Evolutionary conservation across 75 land plant species (phyloP).

Genomic region (Isoetes taiwanensis): DNA sequence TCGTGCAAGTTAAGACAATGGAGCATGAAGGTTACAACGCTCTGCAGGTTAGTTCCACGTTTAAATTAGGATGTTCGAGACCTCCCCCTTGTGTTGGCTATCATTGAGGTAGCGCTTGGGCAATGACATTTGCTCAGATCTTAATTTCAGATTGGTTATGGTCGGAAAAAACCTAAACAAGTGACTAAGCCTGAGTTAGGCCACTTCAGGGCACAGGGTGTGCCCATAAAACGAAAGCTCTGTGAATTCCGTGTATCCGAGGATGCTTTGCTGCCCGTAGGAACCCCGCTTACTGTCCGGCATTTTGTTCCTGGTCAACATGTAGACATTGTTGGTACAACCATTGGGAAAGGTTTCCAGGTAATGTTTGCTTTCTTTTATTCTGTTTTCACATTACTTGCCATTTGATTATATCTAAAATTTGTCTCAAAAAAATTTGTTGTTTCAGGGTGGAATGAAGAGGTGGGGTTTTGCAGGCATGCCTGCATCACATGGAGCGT

Average conservation of each 20-base stretch:
- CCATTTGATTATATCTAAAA: not conserved
- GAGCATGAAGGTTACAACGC: conserved; percentile 75
- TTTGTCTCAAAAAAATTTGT: too few relatives aligned
- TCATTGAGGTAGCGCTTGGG: not conserved
- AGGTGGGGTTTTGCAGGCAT: conserved; percentile 67
- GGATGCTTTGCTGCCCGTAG: conserved; percentile 86
- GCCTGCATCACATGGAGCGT: conserved; percentile 97
- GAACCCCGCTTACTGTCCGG: conserved; percentile 68
- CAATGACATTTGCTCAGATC: not conserved
- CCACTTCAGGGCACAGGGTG: conserved; percentile 80
- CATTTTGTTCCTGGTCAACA: conserved; percentile 93
- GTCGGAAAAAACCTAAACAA: conserved; percentile 89
- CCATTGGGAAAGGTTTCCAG: conserved; percentile 95
- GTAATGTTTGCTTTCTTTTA: conserved; percentile 17
- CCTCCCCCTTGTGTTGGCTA: conserved; percentile 1
- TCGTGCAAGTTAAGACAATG: conserved; percentile 72
- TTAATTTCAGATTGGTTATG: conserved; percentile 56
- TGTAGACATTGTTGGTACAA: conserved; percentile 76
- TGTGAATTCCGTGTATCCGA: conserved; percentile 86
- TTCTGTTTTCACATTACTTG: not conserved
- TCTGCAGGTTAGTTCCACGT: conserved; percentile 71
- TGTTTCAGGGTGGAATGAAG: conserved; percentile 98
- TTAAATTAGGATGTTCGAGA: not conserved
- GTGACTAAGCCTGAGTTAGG: conserved; percentile 79
- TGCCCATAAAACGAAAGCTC: conserved; percentile 76